A percentile compares a stretch with the other conserved stretches of the same genome.
Conservation (phyloP, 2,329 filamentous ascomycete species). For the Fusarium concolor region DNA sequence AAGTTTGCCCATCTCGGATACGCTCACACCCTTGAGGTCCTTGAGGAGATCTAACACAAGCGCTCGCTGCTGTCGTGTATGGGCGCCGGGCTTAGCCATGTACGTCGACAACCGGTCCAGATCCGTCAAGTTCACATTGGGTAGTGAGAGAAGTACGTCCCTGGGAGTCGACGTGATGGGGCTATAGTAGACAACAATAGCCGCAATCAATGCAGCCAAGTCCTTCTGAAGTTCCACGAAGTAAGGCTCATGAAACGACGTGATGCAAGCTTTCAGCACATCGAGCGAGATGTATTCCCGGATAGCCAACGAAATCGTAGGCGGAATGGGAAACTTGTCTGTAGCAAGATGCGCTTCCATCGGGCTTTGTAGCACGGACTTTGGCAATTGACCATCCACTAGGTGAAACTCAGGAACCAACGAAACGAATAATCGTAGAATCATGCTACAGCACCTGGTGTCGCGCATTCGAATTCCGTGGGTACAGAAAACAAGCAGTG, state of each 20-base stretch:
- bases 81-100: slow-evolving; percentile 67
- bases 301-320: slow-evolving; percentile 72
- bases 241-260: slow-evolving; percentile 92
- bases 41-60: slow-evolving; percentile 87
- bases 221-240: slow-evolving; percentile 98
- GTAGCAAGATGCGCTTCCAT: slow-evolving; percentile 46
- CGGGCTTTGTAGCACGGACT: slow-evolving; percentile 36
- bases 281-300: slow-evolving; percentile 91
- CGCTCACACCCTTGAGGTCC: slow-evolving; percentile 87
- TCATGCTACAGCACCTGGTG: slow-evolving; percentile 85
- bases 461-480: slow-evolving; percentile 92
- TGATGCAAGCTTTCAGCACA: slow-evolving; percentile 89
- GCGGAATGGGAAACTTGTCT: slow-evolving; percentile 61
- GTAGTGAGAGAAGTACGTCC: slow-evolving; percentile 81
- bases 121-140: slow-evolving; percentile 76
- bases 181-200: slow-evolving; percentile 83
- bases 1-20: slow-evolving; percentile 93
- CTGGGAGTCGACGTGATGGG: slow-evolving; percentile 76
- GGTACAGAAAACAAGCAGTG: slow-evolving; percentile 89
- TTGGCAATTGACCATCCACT: slow-evolving; percentile 47
- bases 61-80: slow-evolving; percentile 81
- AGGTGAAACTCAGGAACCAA: slow-evolving; percentile 86
- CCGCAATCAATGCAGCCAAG: slow-evolving; percentile 86
- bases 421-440: slow-evolving; percentile 86
- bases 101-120: slow-evolving; percentile 74